Conservation (phyloP, 2,329 filamentous ascomycete species). For the Monosporascus sp. region DNA sequence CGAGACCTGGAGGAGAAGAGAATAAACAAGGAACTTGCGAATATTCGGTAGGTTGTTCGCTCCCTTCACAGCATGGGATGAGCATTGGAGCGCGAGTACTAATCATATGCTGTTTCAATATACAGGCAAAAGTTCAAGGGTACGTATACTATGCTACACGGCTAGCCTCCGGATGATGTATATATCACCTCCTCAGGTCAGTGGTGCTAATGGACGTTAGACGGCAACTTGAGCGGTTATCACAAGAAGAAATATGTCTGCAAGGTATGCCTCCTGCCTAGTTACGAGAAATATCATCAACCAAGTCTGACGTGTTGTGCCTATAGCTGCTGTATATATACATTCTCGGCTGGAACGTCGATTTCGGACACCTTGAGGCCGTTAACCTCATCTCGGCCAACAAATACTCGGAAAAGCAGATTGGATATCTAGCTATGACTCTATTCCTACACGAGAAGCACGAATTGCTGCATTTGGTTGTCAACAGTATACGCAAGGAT, state of each 20-base stretch:
- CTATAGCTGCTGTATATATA: conserved; percentile 87
- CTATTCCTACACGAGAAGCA: conserved; percentile 96
- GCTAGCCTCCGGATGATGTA: background rate
- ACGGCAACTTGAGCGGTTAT: conserved; percentile 88
- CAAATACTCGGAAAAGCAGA: conserved; percentile 99
- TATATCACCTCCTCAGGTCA: background rate
- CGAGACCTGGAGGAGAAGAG: conserved; percentile 96
- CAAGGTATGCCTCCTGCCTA: conserved; percentile 53
- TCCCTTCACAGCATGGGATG: background rate
- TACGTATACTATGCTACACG: conserved; percentile 24
- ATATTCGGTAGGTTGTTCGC: conserved; percentile 63
- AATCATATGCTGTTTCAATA: conserved; percentile 7
- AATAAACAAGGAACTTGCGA: conserved; percentile 98
- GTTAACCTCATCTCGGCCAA: conserved; percentile 95
- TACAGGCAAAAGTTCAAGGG: conserved; percentile 87
- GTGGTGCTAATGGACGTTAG: conserved; percentile 35
- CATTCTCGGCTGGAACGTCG: conserved; percentile 97
- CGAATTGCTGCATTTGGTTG: conserved; percentile 89
- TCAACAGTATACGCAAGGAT: conserved; percentile 98
- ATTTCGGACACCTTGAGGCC: conserved; percentile 96
- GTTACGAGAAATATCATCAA: background rate
- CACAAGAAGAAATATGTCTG: conserved; percentile 99
- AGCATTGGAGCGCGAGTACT: conserved; percentile 5
- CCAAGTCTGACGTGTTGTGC: conserved; percentile 17
- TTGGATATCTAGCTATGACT: conserved; percentile 95